Conservation (phyloP, 805 yeast species). For the Torulaspora indica region DNA sequence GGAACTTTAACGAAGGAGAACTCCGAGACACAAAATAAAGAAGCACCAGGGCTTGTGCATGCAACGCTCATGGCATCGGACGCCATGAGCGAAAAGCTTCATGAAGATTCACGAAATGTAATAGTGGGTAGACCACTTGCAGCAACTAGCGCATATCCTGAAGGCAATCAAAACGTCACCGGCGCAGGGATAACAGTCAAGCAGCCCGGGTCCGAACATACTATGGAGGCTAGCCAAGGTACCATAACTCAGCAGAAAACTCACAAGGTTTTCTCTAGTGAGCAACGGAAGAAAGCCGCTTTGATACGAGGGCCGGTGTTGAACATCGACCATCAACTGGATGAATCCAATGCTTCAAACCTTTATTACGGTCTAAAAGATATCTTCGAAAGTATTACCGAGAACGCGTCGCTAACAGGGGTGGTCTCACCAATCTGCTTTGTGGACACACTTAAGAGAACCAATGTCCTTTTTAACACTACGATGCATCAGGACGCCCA, state of each 20-base stretch:
- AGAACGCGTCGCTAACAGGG: conserved; percentile 63
- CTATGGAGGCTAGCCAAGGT: background rate
- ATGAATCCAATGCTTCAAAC: conserved; percentile 39
- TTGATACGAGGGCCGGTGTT: conserved; percentile 75
- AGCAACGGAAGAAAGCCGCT: conserved; percentile 74
- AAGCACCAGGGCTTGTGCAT: conserved; percentile 19
- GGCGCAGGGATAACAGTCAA: background rate
- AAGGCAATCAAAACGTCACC: background rate
- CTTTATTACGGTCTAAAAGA: conserved; percentile 73
- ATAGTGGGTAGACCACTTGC: conserved; percentile 31
- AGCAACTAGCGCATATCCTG: conserved; percentile 1
- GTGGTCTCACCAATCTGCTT: conserved; percentile 78
- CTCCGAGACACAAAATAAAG: conserved; percentile 1
- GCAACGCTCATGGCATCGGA: conserved; percentile 28
- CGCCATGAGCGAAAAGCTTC: conserved; percentile 28
- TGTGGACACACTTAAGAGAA: conserved; percentile 69
- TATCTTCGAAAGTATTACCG: conserved; percentile 76
- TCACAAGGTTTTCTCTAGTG: conserved; percentile 45
- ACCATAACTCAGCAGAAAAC: conserved; percentile 3
- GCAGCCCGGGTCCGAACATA: background rate
- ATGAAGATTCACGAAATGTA: conserved; percentile 27
- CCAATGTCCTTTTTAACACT: conserved; percentile 79
- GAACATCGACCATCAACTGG: conserved; percentile 62
- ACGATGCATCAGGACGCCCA: conserved; percentile 99
- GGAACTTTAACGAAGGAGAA: conserved; percentile 1